phyloP scores from a whole-genome alignment of 371 early-diverging fungal genomes.

The Mucor mucedo region DNA sequence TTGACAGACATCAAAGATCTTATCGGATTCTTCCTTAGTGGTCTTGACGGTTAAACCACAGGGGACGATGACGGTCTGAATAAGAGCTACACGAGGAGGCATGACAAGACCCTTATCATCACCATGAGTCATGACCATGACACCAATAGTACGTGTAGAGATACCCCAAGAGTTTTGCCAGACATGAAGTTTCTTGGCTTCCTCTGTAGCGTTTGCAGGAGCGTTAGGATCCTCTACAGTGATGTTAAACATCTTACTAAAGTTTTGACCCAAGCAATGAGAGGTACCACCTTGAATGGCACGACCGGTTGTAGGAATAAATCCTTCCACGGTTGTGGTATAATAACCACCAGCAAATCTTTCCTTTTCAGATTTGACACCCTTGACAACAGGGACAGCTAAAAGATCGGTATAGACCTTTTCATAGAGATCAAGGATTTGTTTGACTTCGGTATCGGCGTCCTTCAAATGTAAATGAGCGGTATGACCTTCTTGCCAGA shows the following conservation, averaged over 20 bases:
- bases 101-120: conserved; percentile 99
- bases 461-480: conserved; percentile 93
- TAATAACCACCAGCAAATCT: conserved; percentile 99
- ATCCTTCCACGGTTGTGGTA: conserved; percentile 99
- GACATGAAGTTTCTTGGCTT: conserved; percentile 72
- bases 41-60: conserved; percentile 95
- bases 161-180: conserved; percentile 99
- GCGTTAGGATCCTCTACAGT: conserved; percentile 54
- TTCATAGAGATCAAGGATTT: conserved; percentile 96
- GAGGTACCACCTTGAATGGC: conserved; percentile 99
- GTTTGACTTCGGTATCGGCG: conserved; percentile 91
- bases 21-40: conserved; percentile 70
- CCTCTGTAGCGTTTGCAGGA: conserved; percentile 43
- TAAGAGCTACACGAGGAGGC: conserved; percentile 95
- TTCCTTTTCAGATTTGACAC: conserved; percentile 99
- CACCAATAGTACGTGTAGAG: conserved; percentile 99
- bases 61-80: conserved; percentile 96
- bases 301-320: conserved; percentile 97
- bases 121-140: conserved; percentile 99
- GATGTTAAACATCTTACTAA: conserved; percentile 96
- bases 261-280: conserved; percentile 99
- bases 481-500: conserved; percentile 99
- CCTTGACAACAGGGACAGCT: conserved; percentile 99
- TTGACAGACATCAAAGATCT: conserved; percentile 71
- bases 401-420: conserved; percentile 97